phyloP scores from a whole-genome alignment of 768 basidiomycete genomes.

The Trametes gibbosa region DNA sequence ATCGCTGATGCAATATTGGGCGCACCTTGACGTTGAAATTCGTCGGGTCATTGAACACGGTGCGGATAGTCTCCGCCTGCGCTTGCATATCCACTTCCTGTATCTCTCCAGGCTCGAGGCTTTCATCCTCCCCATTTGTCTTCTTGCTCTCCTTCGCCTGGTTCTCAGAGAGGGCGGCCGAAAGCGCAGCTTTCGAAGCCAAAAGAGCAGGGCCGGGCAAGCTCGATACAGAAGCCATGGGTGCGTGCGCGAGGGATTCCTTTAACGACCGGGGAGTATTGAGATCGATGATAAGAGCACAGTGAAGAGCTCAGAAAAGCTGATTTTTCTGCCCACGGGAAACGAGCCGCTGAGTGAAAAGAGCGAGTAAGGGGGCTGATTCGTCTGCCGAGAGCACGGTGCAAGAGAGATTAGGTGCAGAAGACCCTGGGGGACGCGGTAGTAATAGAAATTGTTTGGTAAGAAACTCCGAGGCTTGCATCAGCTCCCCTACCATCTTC shows the following conservation, averaged over 20 bases:
- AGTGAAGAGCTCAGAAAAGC: background rate
- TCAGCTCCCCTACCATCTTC: slow-evolving; percentile 9
- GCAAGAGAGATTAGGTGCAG: slow-evolving; percentile 12
- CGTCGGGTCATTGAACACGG: slow-evolving; percentile 89
- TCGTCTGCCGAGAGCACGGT: background rate
- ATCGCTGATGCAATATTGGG: background rate
- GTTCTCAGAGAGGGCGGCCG: slow-evolving; percentile 67
- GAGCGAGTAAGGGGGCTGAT: slow-evolving; percentile 6
- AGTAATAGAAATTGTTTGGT: slow-evolving; percentile 17
- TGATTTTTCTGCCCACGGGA: background rate
- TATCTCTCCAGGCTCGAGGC: slow-evolving; percentile 75
- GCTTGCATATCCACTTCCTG: slow-evolving; percentile 85
- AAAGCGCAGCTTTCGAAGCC: slow-evolving; percentile 76
- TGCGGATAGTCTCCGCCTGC: slow-evolving; percentile 80
- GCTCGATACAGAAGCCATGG: slow-evolving; percentile 37
- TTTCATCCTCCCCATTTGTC: slow-evolving; percentile 29
- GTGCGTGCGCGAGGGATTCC: background rate
- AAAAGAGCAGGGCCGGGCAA: slow-evolving; percentile 68
- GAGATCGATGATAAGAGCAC: slow-evolving; percentile 6
- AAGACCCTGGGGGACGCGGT: background rate
- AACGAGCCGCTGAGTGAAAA: slow-evolving; percentile 12
- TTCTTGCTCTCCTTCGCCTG: slow-evolving; percentile 32
- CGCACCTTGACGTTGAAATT: slow-evolving; percentile 95
- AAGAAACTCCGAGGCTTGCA: slow-evolving; percentile 14
- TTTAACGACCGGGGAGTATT: background rate